Evolutionary conservation across 2,329 filamentous ascomycete species (phyloP).

Genomic region (Atkinsonella hypoxylon): DNA sequence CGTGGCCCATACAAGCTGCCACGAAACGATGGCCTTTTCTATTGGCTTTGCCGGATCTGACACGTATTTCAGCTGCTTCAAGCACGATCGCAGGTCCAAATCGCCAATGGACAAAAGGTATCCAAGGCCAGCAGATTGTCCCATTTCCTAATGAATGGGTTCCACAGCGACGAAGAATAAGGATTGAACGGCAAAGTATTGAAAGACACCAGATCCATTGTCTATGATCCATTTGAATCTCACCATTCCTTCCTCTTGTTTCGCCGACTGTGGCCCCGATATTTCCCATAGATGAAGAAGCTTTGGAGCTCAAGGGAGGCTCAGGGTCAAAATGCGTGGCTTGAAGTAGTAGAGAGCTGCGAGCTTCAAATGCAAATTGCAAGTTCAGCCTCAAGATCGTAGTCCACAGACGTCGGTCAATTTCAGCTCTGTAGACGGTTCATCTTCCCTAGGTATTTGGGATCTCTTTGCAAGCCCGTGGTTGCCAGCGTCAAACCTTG

Average conservation of each 20-base stretch:
- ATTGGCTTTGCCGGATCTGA: constrained; percentile 32
- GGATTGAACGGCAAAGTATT: constrained; percentile 26
- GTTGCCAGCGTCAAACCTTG: constrained; percentile 44
- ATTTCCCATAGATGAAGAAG: constrained; percentile 21
- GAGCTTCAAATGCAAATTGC: constrained; percentile 37
- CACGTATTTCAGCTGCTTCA: constrained; percentile 14
- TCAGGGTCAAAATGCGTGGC: constrained; percentile 36
- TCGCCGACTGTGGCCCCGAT: constrained; percentile 10
- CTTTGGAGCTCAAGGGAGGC: constrained; percentile 36
- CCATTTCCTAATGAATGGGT: constrained; percentile 31
- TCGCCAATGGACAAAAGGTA: constrained; percentile 18
- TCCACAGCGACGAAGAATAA: constrained; percentile 33
- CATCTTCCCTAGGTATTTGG: constrained; percentile 35
- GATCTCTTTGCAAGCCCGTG: constrained; percentile 44
- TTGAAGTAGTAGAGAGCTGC: constrained; percentile 36
- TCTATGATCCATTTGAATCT: constrained; percentile 23
- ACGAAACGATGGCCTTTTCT: constrained; percentile 28
- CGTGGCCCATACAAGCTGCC: constrained; percentile 19
- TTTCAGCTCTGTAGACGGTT: constrained; percentile 36
- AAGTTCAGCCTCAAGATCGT: constrained; percentile 43
- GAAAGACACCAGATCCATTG: constrained; percentile 30
- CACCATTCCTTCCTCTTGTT: constrained; percentile 7
- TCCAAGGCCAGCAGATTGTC: constrained; percentile 22
- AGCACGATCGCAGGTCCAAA: constrained; percentile 22
- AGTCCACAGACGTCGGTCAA: constrained; percentile 44